Evolutionary conservation across 345 rosid species (phyloP).

Genomic region (Acer saccharum): DNA sequence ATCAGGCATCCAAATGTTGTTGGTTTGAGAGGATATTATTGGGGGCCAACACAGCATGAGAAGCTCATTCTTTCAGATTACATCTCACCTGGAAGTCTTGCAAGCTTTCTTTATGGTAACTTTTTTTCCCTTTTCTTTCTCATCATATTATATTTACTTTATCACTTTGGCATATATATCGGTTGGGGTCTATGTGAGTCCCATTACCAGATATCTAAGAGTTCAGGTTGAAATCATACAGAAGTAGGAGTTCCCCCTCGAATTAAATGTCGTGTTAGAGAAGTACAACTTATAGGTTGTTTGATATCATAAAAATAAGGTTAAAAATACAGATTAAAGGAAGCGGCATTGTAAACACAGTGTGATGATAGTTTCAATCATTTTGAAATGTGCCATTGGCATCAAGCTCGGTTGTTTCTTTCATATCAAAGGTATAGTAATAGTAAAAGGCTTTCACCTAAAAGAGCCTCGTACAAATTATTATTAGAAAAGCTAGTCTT

Average conservation of each 20-base stretch:
- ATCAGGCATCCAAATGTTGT: conserved; percentile 98
- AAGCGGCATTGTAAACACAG: neutral
- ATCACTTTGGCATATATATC: neutral
- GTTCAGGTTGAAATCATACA: neutral
- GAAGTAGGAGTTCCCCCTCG: neutral
- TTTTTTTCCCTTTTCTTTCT: conserved; percentile 6
- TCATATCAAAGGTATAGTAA: neutral
- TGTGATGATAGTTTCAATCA: neutral
- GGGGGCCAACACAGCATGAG: conserved; percentile 99
- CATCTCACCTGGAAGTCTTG: conserved; percentile 93
- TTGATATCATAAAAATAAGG: too few relatives aligned
- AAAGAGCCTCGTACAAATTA: neutral
- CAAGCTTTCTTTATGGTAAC: conserved; percentile 95
- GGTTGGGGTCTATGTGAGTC: neutral
- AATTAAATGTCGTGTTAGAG: neutral
- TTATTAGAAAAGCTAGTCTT: neutral
- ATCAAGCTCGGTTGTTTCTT: neutral
- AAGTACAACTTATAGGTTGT: too few relatives aligned
- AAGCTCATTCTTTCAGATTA: conserved; percentile 96
- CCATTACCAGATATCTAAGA: neutral
- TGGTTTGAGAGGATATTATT: conserved; percentile 91
- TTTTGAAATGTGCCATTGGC: neutral
- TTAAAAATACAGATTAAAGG: too few relatives aligned
- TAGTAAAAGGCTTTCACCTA: neutral
- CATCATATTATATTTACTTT: neutral